phyloP scores from a whole-genome alignment of 164 flowering plant genomes.

The Nymphaea colorata region DNA sequence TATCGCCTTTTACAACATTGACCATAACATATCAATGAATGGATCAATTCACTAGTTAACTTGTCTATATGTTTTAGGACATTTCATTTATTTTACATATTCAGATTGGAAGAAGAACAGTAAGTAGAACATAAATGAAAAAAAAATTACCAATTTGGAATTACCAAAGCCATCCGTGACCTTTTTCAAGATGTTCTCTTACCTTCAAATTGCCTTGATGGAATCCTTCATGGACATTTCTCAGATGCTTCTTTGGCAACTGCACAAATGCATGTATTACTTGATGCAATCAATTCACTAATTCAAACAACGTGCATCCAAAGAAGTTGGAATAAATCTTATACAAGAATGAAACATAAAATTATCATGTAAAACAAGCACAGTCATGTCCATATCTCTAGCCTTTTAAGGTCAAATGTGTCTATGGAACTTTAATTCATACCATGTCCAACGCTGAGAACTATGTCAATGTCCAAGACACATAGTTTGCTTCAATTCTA shows the following conservation, averaged over 20 bases:
- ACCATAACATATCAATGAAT: neutral
- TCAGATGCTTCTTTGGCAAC: constrained; percentile 69
- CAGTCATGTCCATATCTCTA: no score
- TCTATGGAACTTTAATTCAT: no score
- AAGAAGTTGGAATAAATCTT: no score
- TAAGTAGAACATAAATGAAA: neutral
- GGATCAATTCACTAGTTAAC: neutral
- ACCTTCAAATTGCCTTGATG: constrained; percentile 66
- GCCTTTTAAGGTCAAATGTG: no score
- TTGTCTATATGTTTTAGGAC: neutral
- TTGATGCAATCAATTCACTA: no score
- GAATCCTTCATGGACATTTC: constrained; percentile 71
- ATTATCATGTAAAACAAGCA: no score
- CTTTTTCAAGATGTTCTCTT: constrained; percentile 2
- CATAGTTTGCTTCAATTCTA: no score
- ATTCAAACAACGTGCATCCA: no score
- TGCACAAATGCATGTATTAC: constrained; percentile 11
- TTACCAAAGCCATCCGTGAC: neutral
- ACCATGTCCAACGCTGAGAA: no score
- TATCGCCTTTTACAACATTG: no score
- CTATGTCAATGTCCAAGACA: no score
- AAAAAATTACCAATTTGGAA: neutral
- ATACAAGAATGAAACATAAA: no score
- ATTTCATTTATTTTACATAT: neutral
- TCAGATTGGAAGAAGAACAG: neutral